Conservation (phyloP, 1,284 basidiomycete species). For the Rhodotorula sp. region DNA sequence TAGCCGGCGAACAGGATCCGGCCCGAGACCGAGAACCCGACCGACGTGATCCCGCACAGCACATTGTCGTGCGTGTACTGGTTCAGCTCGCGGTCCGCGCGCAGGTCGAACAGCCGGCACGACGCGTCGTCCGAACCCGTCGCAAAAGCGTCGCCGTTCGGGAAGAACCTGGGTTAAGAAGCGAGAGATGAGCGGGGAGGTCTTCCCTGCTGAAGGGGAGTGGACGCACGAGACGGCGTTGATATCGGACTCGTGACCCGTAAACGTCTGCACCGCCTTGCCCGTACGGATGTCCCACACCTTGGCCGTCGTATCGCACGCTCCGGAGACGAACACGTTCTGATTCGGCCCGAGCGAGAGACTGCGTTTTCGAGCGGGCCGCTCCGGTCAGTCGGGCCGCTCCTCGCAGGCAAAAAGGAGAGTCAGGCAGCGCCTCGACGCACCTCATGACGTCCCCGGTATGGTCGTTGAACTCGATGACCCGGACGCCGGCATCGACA, state of each 20-base stretch:
- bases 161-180: slow-evolving; percentile 77
- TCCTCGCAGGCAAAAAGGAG: background rate
- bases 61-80: slow-evolving; percentile 98
- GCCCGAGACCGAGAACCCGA: slow-evolving; percentile 95
- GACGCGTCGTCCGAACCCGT: slow-evolving; percentile 99
- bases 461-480: slow-evolving; percentile 97
- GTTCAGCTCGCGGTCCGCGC: slow-evolving; percentile 95
- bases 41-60: slow-evolving; percentile 96
- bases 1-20: slow-evolving; percentile 97
- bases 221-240: slow-evolving; percentile 72
- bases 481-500: slow-evolving; percentile 91
- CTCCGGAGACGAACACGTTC: slow-evolving; percentile 96
- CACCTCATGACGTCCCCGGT: slow-evolving; percentile 99
- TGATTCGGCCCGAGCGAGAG: slow-evolving; percentile 90
- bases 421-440: slow-evolving; percentile 38
- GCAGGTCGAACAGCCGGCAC: slow-evolving; percentile 95
- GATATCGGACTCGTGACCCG: slow-evolving; percentile 98
- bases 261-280: slow-evolving; percentile 96
- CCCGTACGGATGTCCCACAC: slow-evolving; percentile 98
- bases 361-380: slow-evolving; percentile 55
- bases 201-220: background rate
- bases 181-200: background rate
- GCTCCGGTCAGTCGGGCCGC: slow-evolving; percentile 25
- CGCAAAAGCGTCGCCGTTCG: slow-evolving; percentile 96
- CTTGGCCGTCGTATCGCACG: slow-evolving; percentile 96